Percentiles rank a stretch among this genome's conserved stretches.
Evolutionary conservation across 768 basidiomycete species (phyloP).

Genomic region (Rhodotorula toruloides): DNA sequence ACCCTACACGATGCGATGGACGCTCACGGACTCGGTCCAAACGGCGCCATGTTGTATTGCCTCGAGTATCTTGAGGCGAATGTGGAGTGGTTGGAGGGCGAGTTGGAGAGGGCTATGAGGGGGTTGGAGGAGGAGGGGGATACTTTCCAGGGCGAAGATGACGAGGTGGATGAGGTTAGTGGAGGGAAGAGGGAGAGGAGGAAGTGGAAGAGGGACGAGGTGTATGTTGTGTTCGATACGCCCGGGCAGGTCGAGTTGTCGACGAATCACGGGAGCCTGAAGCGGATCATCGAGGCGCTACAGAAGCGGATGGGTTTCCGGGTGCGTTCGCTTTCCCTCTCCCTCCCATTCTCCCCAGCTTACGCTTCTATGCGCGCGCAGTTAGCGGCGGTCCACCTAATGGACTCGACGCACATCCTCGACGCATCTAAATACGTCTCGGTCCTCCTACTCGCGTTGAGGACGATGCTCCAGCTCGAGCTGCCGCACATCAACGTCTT

Average conservation of each 20-base stretch:
- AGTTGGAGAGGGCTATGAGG: slow-evolving; percentile 66
- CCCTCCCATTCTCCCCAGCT: neutral
- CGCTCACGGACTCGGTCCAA: slow-evolving; percentile 78
- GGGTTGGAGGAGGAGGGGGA: slow-evolving; percentile 62
- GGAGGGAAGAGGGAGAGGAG: slow-evolving; percentile 45
- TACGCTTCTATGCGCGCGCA: slow-evolving; percentile 46
- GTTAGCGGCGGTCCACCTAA: slow-evolving; percentile 90
- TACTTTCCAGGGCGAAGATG: slow-evolving; percentile 44
- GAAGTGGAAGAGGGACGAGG: slow-evolving; percentile 58
- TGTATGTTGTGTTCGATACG: slow-evolving; percentile 88
- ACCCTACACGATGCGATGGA: slow-evolving; percentile 82
- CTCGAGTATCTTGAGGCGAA: slow-evolving; percentile 97
- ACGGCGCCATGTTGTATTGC: slow-evolving; percentile 92
- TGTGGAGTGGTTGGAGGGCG: slow-evolving; percentile 59
- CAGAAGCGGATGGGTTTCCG: slow-evolving; percentile 75
- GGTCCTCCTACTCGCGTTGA: slow-evolving; percentile 78
- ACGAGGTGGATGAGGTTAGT: slow-evolving; percentile 55
- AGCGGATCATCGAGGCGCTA: slow-evolving; percentile 66
- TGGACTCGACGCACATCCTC: slow-evolving; percentile 95
- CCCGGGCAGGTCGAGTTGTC: slow-evolving; percentile 96
- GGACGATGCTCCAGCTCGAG: slow-evolving; percentile 97
- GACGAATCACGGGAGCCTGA: slow-evolving; percentile 88
- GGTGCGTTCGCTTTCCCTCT: slow-evolving; percentile 54
- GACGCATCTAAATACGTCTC: slow-evolving; percentile 93
- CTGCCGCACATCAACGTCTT: slow-evolving; percentile 97